A percentile compares a stretch with the other conserved stretches of the same genome.
phyloP scores from a whole-genome alignment of 2,329 filamentous ascomycete species.

The Helotiales sp. region DNA sequence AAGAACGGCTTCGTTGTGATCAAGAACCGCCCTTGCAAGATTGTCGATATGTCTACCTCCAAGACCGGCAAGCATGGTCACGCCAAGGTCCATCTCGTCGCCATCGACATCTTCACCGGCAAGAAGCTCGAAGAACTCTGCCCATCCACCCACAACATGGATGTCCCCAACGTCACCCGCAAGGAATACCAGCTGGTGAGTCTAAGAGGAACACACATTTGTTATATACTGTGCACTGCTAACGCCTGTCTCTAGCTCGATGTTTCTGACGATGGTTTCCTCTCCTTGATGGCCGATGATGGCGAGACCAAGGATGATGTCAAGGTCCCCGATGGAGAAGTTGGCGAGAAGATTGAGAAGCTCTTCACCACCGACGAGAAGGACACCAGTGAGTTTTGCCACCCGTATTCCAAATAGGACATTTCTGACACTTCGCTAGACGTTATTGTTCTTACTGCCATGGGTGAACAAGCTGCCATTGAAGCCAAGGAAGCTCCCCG shows the following conservation, averaged over 20 bases:
- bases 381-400: conserved; percentile 79
- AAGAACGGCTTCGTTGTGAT: conserved; percentile 99
- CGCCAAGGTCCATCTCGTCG: conserved; percentile 99
- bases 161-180: conserved; percentile 92
- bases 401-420: background rate
- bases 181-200: conserved; percentile 94
- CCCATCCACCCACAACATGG: conserved; percentile 97
- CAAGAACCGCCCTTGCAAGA: conserved; percentile 99
- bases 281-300: conserved; percentile 88
- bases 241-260: conserved; percentile 67
- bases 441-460: conserved; percentile 90
- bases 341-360: conserved; percentile 84
- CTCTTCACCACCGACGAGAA: conserved; percentile 85
- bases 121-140: conserved; percentile 99
- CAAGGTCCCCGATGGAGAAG: conserved; percentile 85
- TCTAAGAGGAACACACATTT: conserved; percentile 35
- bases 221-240: background rate
- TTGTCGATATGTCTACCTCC: conserved; percentile 99
- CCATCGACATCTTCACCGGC: conserved; percentile 98
- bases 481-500: conserved; percentile 90
- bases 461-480: conserved; percentile 92
- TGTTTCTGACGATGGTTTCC: conserved; percentile 91
- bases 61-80: conserved; percentile 99
- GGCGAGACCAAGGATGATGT: conserved; percentile 94
- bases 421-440: conserved; percentile 54